Conservation (phyloP, 2,329 filamentous ascomycete species). For the Hypoxylon sp. region DNA sequence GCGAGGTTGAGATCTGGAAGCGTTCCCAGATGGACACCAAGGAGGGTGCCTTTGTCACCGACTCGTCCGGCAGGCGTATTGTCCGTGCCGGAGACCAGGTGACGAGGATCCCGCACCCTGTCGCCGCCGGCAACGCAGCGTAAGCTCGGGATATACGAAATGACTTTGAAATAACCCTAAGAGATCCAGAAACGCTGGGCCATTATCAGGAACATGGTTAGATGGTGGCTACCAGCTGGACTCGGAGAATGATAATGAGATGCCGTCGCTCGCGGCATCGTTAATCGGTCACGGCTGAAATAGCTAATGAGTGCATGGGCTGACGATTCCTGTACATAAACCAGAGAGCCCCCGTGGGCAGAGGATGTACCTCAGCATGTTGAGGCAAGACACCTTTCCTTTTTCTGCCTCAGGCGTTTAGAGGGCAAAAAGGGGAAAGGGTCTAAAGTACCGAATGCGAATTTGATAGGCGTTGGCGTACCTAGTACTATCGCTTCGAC, state of each 20-base stretch:
- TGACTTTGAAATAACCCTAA: not conserved
- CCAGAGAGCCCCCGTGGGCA: constrained; percentile 3
- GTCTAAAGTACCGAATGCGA: constrained; percentile 1
- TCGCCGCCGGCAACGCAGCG: constrained; percentile 76
- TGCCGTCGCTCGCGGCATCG: not conserved
- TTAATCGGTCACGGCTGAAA: not conserved
- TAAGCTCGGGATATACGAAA: constrained; percentile 42
- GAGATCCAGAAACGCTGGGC: not conserved
- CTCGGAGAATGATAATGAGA: constrained; percentile 19
- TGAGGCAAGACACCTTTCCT: too few species aligned
- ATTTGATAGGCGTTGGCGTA: constrained; percentile 24
- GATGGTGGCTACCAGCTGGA: not conserved
- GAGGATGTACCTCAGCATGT: constrained; percentile 23
- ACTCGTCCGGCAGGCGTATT: constrained; percentile 73
- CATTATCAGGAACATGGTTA: not conserved
- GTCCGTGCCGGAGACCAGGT: constrained; percentile 78
- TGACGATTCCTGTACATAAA: constrained; percentile 27
- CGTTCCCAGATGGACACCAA: constrained; percentile 73
- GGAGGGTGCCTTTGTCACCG: constrained; percentile 71
- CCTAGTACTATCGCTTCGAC: constrained; percentile 16
- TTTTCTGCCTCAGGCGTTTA: constrained; percentile 32
- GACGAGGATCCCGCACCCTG: constrained; percentile 75
- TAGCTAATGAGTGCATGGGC: not conserved
- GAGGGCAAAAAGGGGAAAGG: constrained; percentile 16
- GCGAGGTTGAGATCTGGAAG: constrained; percentile 75